Base-by-base conservation (phyloP, 192 early-diverging fungal genomes). In the Entomortierella beljakovae region DNA sequence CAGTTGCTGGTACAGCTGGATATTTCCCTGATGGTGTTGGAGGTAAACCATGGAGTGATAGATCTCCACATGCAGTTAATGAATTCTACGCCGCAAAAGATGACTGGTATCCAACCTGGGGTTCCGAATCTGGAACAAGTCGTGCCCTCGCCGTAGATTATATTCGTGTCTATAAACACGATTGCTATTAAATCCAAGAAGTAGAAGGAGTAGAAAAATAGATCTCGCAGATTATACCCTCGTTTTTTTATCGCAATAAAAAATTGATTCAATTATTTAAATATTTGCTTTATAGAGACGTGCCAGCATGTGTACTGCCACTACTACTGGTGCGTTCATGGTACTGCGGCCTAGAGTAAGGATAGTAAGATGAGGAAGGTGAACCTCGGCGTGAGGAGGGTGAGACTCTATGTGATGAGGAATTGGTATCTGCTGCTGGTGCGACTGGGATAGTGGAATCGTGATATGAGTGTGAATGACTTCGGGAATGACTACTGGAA, bases 91-190 rank as follows among this genome's bases (percentile, higher is more conserved):
- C 86, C 13, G 64, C 55, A 4, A 76, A 70, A 53, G 68, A 68
- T 6, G 63, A 81, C 26, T 91, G 90, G 90, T 64, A 83, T 38
- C 80, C 72, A 35, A 82, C 88, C 10, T 92, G 90, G 90, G 83
- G 81, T 29, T 42, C 61, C 18, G 75, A 79, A 23, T 20, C 50
- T 25, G 82, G 74, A 32, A 64, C 82, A 23, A 70, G 76, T 42
- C 64, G 76, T 16, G 85, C 85, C 8, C 61, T 86, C 6, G 85
- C 85, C 15, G 68, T 86, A 25, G 80, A 86, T 43, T 86, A 79
- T 51, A 60, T 79, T 40, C 66, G 74, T 37, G 67, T 70, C 26
- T 79, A 70, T 33, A 69, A 64, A 18, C 38, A 79, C 53, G 32
- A 64, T 23, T 79, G 74, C 48, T 11, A 46, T 46, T 46, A 46